These are phyloP conservation scores for Ustilago crameri DNA, from an alignment of 1,284 basidiomycete species.

Conservation along the genomic window DNA sequence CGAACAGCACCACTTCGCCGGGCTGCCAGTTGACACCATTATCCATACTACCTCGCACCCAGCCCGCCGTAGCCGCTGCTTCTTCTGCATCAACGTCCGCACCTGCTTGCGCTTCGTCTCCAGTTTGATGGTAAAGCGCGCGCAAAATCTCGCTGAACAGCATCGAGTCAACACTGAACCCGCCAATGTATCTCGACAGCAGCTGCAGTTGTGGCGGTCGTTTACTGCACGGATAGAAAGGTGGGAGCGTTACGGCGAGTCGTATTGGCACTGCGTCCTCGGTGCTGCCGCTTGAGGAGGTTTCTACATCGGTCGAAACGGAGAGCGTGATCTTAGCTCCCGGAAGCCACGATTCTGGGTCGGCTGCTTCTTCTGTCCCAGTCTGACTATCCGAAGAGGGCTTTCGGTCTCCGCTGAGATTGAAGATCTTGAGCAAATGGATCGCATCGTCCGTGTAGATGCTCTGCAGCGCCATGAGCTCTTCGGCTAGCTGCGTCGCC, in stretches of 20 bases:
- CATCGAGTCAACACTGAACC: slow-evolving; percentile 55
- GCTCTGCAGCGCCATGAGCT: slow-evolving; percentile 60
- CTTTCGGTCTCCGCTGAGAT: not conserved
- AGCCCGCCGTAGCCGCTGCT: slow-evolving; percentile 1
- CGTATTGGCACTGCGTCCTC: slow-evolving; percentile 42
- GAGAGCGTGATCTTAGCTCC: slow-evolving; percentile 40
- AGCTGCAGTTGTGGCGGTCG: slow-evolving; percentile 65
- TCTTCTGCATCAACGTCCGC: slow-evolving; percentile 17
- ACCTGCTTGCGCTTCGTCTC: not conserved
- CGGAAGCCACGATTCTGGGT: slow-evolving; percentile 35
- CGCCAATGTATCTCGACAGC: slow-evolving; percentile 59
- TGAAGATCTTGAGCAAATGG: slow-evolving; percentile 26
- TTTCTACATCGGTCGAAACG: slow-evolving; percentile 43
- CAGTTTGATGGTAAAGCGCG: slow-evolving; percentile 52
- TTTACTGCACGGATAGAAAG: slow-evolving; percentile 49
- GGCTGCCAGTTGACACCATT: slow-evolving; percentile 44
- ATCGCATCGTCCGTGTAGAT: slow-evolving; percentile 62
- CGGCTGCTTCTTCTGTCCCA: slow-evolving; percentile 17
- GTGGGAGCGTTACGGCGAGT: slow-evolving; percentile 57
- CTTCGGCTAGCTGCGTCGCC: slow-evolving; percentile 52
- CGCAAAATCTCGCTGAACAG: slow-evolving; percentile 64
- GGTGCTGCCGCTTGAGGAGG: too few relatives aligned
- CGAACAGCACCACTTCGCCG: slow-evolving; percentile 65
- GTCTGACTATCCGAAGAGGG: not conserved
- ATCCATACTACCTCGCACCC: slow-evolving; percentile 25